These are phyloP conservation scores for Trichoderma sp. DNA, from an alignment of 2,329 filamentous ascomycete genomes.

Conservation along the genomic window DNA sequence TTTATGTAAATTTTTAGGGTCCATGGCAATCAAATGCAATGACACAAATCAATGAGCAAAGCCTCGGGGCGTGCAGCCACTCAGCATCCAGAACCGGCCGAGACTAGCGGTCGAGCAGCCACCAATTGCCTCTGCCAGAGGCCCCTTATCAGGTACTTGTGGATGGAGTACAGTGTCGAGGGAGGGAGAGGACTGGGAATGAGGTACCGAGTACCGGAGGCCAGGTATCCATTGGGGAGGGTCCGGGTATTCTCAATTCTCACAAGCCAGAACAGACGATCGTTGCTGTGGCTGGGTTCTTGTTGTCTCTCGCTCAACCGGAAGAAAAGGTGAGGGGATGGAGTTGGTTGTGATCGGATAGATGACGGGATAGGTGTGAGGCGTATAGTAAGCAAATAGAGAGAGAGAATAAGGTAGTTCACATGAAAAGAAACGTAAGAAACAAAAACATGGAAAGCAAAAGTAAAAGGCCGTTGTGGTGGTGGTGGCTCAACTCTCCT, in stretches of 20 bases:
- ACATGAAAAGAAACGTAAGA: neutral
- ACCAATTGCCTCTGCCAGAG: constrained; percentile 9
- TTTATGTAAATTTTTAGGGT: constrained; percentile 9
- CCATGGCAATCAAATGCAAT: constrained; percentile 15
- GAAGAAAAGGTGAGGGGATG: too few relatives aligned
- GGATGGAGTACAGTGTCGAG: neutral
- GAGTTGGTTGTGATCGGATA: neutral
- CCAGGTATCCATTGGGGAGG: neutral
- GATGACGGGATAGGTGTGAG: neutral
- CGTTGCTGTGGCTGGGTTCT: neutral
- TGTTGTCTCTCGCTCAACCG: too few relatives aligned
- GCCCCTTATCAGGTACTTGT: constrained; percentile 20
- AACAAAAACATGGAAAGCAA: neutral
- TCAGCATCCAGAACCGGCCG: constrained; percentile 7
- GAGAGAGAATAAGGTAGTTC: neutral
- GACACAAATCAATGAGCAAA: constrained; percentile 22
- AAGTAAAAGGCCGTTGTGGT: neutral
- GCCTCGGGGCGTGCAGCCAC: constrained; percentile 1
- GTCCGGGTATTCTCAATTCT: neutral
- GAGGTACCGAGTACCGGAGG: constrained; percentile 8
- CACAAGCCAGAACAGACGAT: neutral
- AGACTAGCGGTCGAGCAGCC: constrained; percentile 18
- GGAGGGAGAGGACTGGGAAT: neutral
- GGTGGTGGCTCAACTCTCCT: neutral
- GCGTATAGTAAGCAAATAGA: neutral